A percentile compares a stretch with the other conserved stretches of the same genome.
These are phyloP conservation scores for Pyrus bretschneideri DNA, from an alignment of 306 rosid species.

Conservation along the genomic window DNA sequence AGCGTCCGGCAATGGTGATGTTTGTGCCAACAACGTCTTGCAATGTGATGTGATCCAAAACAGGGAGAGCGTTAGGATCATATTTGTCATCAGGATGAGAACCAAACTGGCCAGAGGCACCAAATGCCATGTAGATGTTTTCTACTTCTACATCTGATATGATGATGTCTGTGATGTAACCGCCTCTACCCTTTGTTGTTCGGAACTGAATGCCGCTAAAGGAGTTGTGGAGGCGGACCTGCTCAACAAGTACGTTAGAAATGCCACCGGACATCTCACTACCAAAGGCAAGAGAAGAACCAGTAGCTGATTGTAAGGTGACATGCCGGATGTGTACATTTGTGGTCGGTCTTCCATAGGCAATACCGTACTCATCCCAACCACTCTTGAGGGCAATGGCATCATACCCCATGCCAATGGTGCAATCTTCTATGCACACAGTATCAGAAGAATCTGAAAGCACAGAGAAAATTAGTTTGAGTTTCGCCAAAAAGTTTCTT, in stretches of 20 bases:
- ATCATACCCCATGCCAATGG: constrained; percentile 61
- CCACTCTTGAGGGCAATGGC: constrained; percentile 91
- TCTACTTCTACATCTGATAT: constrained; percentile 54
- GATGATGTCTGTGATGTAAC: constrained; percentile 55
- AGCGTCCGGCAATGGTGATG: constrained; percentile 71
- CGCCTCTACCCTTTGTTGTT: constrained; percentile 84
- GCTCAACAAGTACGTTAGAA: constrained; percentile 61
- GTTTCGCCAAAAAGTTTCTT: not conserved
- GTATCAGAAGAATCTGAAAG: constrained; percentile 82
- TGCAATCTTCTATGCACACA: constrained; percentile 91
- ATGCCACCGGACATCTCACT: constrained; percentile 99
- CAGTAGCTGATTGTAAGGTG: constrained; percentile 58
- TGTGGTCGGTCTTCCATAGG: constrained; percentile 77
- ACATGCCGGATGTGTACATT: constrained; percentile 73
- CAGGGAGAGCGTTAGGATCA: constrained; percentile 83
- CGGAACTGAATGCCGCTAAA: constrained; percentile 59
- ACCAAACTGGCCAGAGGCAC: constrained; percentile 69
- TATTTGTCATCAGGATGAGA: constrained; percentile 80
- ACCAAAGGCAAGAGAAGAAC: constrained; percentile 79
- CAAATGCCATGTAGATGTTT: constrained; percentile 42
- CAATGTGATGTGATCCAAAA: constrained; percentile 52
- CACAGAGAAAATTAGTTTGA: not conserved
- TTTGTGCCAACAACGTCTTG: constrained; percentile 57
- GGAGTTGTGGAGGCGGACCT: constrained; percentile 63
- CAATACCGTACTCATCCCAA: constrained; percentile 97